Conservation (phyloP, 2,329 filamentous ascomycete genomes). For the Blumeriella jaapii region DNA sequence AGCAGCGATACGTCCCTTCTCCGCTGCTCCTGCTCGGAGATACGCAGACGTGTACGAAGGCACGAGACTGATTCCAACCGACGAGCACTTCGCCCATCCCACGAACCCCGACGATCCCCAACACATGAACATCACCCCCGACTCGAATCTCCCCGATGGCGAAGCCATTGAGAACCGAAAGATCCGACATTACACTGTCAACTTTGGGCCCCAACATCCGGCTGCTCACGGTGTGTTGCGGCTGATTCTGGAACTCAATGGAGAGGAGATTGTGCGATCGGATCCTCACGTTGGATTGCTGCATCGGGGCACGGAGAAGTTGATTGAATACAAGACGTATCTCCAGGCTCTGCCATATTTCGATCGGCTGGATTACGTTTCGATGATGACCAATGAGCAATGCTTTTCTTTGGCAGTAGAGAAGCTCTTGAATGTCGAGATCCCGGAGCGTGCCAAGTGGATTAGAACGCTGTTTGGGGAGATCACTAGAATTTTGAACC, state of each 20-base stretch:
- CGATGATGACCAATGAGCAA: conserved; percentile 99
- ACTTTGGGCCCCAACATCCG: conserved; percentile 97
- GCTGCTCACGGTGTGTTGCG: conserved; percentile 97
- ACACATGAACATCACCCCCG: conserved; percentile 20
- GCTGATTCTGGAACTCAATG: conserved; percentile 92
- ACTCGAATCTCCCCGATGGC: conserved; percentile 32
- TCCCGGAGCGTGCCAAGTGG: conserved; percentile 91
- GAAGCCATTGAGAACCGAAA: conserved; percentile 54
- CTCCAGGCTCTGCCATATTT: conserved; percentile 97
- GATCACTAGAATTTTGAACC: conserved; percentile 88
- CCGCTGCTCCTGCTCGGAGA: conserved; percentile 49
- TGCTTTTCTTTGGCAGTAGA: conserved; percentile 92
- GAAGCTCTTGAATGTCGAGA: conserved; percentile 94
- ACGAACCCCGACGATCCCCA: conserved; percentile 37
- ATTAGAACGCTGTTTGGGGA: conserved; percentile 94
- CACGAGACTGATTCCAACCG: conserved; percentile 41
- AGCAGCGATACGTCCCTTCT: conserved; percentile 47
- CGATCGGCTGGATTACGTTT: conserved; percentile 96
- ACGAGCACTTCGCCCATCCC: conserved; percentile 48
- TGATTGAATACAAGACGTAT: conserved; percentile 99
- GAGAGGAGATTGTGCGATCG: conserved; percentile 92
- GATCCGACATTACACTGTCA: conserved; percentile 97
- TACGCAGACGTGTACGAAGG: conserved; percentile 48
- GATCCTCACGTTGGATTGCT: conserved; percentile 95
- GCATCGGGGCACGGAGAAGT: conserved; percentile 95